Evolutionary conservation across 768 basidiomycete genomes (phyloP), one percentile per base, ranked within the genome.

Genomic region (Filobasidium floriforme): DNA sequence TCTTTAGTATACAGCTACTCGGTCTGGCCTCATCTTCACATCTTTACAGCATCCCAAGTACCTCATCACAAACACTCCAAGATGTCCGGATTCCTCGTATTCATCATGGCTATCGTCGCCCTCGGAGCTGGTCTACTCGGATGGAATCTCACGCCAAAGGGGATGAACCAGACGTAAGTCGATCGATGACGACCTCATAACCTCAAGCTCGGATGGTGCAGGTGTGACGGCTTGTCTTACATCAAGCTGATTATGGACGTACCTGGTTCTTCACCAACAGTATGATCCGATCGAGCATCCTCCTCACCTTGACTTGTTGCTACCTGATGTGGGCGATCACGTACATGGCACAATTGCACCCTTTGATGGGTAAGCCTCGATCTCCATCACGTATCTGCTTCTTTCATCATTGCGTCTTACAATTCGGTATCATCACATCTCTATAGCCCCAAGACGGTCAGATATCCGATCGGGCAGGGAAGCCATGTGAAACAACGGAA

Each of bases 251-350:
- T 57, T 24, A 44, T 49, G 15, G 29, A 44, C 9, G 18, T 7
- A 14, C 37, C 18, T 63, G 46, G 18, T 29, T 60, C 9, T 63
- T 26, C 15, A 43, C 65, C 68, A 52, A 70, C 78, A 98, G 93
- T 66, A 84, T 92, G 61, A 84, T 92, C 69, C 88, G 93, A 71
- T 88, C 91, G 1, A 84, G 83, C 68, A 75, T 91, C 59, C 82
- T 90, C 81, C 84, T 98, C 68, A 84, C 89, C 1, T 79, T 97
- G 19, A 81, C 85, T 2, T 88, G 84, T 63, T 93, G 90, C 80
- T 98, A 92, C 81, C 84, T 98, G 72, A 87, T 97, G 86, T 98
- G 93, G 93, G 88, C 88, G 81, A 85, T 94, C 74, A 92, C 93
- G n/a, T 98, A 94, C 80, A 83, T 96, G 76, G 92, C 92, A 0